phyloP scores from a whole-genome alignment of 352 stramenopile genomes.

The Pythium monospermum region DNA sequence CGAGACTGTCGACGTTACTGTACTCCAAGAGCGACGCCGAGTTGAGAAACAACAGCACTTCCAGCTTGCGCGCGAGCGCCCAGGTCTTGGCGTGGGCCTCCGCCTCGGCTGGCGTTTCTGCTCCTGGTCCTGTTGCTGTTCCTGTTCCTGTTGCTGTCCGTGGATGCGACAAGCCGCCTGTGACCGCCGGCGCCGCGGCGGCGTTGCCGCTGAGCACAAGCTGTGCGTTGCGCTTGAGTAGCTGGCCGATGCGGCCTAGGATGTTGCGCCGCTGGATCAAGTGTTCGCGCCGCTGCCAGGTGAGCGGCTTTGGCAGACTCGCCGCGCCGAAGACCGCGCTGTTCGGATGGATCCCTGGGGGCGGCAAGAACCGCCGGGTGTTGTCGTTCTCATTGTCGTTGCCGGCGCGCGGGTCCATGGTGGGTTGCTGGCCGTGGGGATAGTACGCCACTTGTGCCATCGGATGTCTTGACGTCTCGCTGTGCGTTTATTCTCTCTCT shows the following conservation, averaged over 20 bases:
- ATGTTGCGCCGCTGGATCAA: constrained; percentile 60
- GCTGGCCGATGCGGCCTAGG: constrained; percentile 54
- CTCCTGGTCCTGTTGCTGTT: no score
- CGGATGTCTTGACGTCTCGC: no score
- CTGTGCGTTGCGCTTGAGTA: constrained; percentile 57
- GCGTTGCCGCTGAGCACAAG: constrained; percentile 19
- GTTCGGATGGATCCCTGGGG: constrained; percentile 64
- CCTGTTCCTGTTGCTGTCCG: no score
- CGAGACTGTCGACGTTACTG: constrained; percentile 70
- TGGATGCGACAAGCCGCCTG: neutral
- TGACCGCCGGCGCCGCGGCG: neutral
- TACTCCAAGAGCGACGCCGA: constrained; percentile 80
- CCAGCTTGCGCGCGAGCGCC: constrained; percentile 73
- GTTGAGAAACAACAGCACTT: constrained; percentile 81
- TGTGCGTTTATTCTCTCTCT: no score
- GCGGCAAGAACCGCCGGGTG: constrained; percentile 39
- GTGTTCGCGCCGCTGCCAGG: constrained; percentile 77
- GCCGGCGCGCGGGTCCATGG: no score
- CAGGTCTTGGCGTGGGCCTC: constrained; percentile 46
- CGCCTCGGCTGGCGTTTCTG: neutral
- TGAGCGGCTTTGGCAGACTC: constrained; percentile 69
- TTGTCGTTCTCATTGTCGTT: no score
- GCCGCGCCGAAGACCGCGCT: constrained; percentile 64
- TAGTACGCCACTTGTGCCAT: no score
- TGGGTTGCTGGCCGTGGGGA: no score